These are phyloP conservation scores for Hypoxylon sp. DNA, from an alignment of 2,329 filamentous ascomycete species.

Conservation along the genomic window DNA sequence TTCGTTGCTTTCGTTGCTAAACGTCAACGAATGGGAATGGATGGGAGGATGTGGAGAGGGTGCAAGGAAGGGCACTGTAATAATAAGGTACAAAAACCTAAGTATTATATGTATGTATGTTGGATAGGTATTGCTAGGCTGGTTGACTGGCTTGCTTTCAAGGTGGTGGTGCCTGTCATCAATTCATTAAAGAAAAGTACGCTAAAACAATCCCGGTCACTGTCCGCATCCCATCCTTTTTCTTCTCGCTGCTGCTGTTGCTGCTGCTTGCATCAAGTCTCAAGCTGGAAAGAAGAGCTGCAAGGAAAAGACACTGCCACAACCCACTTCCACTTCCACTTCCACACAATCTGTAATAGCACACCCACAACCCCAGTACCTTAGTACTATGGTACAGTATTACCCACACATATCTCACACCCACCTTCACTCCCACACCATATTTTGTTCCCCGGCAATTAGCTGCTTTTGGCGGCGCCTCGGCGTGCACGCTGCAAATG, in stretches of 20 bases:
- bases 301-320: conserved; percentile 30
- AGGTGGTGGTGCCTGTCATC: conserved; percentile 32
- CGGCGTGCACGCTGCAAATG: conserved; percentile 31
- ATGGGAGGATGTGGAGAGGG: conserved; percentile 36
- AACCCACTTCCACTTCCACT: no score
- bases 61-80: conserved; percentile 18
- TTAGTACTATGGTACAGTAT: no score
- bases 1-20: conserved; percentile 24
- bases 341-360: no score
- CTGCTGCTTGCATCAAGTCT: conserved; percentile 13
- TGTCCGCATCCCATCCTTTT: conserved; percentile 28
- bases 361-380: no score
- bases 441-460: conserved; percentile 37
- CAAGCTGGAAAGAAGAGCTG: no score
- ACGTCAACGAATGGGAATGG: conserved; percentile 32
- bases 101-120: no score
- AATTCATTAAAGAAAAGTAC: conserved; percentile 21
- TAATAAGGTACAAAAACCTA: conserved; percentile 11
- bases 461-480: conserved; percentile 30
- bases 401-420: conserved; percentile 5
- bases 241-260: not conserved
- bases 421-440: conserved; percentile 14
- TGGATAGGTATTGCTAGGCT: no score
- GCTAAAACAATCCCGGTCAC: conserved; percentile 17
- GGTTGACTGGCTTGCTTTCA: no score